phyloP scores from a whole-genome alignment of 2,329 filamentous ascomycete genomes.

The Cladophialophora carrionii region DNA sequence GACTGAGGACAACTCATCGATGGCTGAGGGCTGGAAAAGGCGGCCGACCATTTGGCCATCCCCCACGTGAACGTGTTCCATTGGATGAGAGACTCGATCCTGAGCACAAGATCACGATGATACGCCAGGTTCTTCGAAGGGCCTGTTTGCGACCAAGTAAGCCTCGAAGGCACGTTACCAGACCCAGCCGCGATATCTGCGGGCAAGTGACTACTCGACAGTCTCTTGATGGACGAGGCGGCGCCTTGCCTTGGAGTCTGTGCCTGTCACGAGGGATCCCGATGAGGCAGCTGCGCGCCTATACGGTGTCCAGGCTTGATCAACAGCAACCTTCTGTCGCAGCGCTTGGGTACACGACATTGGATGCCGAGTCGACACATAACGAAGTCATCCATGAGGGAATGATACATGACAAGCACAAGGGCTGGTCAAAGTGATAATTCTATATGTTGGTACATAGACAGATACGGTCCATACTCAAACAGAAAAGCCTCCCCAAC shows the following conservation, averaged over 20 bases:
- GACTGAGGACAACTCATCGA: background rate
- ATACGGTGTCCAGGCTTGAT: background rate
- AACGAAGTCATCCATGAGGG: background rate
- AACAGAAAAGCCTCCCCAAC: slow-evolving; percentile 19
- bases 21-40: background rate
- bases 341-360: background rate
- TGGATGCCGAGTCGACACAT: background rate
- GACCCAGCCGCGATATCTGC: background rate
- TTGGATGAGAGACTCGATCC: background rate
- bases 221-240: background rate
- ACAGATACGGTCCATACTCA: slow-evolving; percentile 16
- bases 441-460: slow-evolving; percentile 25
- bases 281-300: background rate
- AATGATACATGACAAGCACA: background rate
- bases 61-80: background rate
- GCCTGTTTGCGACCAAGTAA: background rate
- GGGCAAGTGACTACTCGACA: background rate
- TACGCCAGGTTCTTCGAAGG: background rate
- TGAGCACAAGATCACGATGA: background rate
- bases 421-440: background rate
- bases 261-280: background rate
- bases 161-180: too few species aligned
- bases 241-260: background rate
- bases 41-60: background rate
- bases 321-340: background rate